A percentile compares a stretch with the other conserved stretches of the same genome.
These are phyloP conservation scores for Schwanniomyces polymorphus DNA, from an alignment of 805 yeast species.

Conservation along the genomic window DNA sequence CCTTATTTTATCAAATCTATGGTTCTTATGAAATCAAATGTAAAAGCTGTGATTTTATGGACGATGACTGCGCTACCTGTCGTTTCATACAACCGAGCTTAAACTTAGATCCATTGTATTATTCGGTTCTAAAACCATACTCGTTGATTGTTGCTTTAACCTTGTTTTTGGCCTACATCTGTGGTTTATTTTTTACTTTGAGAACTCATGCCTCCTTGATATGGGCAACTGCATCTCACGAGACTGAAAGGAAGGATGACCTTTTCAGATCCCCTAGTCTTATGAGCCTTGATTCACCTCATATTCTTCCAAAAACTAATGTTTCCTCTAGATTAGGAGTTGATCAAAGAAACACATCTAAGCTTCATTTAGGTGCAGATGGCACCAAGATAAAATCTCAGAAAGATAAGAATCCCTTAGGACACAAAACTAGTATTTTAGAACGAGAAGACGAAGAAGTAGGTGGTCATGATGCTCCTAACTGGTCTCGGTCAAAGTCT, in stretches of 20 bases:
- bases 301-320: constrained; percentile 7
- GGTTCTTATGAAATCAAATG: constrained; percentile 84
- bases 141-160: constrained; percentile 76
- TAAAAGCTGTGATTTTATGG: constrained; percentile 43
- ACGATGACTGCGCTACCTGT: constrained; percentile 60
- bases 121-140: constrained; percentile 74
- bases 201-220: constrained; percentile 95
- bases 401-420: constrained; percentile 1
- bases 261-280: constrained; percentile 37
- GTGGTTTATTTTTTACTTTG: constrained; percentile 90
- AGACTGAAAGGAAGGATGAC: constrained; percentile 26
- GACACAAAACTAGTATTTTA: background rate
- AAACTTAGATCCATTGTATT: constrained; percentile 65
- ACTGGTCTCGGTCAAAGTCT: constrained; percentile 89
- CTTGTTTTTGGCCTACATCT: constrained; percentile 77
- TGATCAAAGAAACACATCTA: constrained; percentile 7
- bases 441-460: constrained; percentile 26
- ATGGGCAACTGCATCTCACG: constrained; percentile 66
- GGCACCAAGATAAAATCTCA: background rate
- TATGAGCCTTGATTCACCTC: constrained; percentile 26
- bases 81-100: constrained; percentile 78
- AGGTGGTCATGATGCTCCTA: constrained; percentile 94
- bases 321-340: constrained; percentile 9
- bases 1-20: constrained; percentile 83
- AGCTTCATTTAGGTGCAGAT: background rate